A percentile compares a stretch with the other conserved stretches of the same genome.
phyloP scores from a whole-genome alignment of 306 rosid species.

The Vigna trinervia region DNA sequence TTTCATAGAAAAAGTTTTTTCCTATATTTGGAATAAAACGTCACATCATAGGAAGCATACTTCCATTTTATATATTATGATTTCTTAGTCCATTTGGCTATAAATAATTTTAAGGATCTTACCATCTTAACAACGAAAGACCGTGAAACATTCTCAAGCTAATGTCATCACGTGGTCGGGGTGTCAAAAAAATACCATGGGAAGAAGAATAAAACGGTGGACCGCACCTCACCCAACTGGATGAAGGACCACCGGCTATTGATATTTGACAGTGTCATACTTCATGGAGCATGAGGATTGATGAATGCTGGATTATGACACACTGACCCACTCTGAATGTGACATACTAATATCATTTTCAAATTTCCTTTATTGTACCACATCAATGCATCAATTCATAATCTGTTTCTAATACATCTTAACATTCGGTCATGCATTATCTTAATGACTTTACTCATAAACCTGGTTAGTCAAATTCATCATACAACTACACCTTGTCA shows the following conservation, averaged over 20 bases:
- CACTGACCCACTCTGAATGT: slow-evolving; percentile 45
- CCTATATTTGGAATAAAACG: neutral
- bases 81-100: neutral
- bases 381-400: slow-evolving; percentile 4
- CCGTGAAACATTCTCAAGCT: slow-evolving; percentile 37
- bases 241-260: neutral
- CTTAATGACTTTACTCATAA: neutral
- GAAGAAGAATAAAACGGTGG: slow-evolving; percentile 28
- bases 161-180: slow-evolving; percentile 35
- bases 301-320: slow-evolving; percentile 27
- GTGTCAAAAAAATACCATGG: slow-evolving; percentile 5
- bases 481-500: slow-evolving; percentile 19
- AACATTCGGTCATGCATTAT: slow-evolving; percentile 7
- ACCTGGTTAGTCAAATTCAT: slow-evolving; percentile 32
- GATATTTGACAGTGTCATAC: slow-evolving; percentile 11
- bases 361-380: neutral
- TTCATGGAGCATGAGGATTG: slow-evolving; percentile 32
- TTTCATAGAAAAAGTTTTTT: neutral
- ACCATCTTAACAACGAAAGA: slow-evolving; percentile 30
- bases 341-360: slow-evolving; percentile 31
- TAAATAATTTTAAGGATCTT: neutral
- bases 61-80: neutral
- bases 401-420: neutral
- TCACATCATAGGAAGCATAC: slow-evolving; percentile 6
- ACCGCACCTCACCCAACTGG: slow-evolving; percentile 36